A percentile compares a stretch with the other conserved stretches of the same genome.
phyloP scores from a whole-genome alignment of 345 rosid genomes.

The Odontarrhena argentea region DNA sequence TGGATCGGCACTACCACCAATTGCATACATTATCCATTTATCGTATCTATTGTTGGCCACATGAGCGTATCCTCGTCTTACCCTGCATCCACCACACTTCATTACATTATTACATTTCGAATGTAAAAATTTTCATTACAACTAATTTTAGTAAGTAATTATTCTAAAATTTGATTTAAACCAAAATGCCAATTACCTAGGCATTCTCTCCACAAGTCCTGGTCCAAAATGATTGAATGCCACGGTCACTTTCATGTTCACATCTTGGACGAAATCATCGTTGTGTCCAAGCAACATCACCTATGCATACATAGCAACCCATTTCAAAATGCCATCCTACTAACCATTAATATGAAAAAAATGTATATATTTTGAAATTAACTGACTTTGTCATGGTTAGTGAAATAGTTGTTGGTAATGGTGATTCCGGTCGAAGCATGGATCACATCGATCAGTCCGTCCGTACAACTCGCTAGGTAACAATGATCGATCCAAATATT shows the following conservation, averaged over 20 bases:
- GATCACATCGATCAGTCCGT: conserved; percentile 83
- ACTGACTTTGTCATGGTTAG: conserved; percentile 77
- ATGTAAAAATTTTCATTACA: not conserved
- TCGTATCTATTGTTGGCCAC: conserved; percentile 92
- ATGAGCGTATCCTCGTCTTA: conserved; percentile 80
- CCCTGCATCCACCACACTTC: conserved; percentile 45
- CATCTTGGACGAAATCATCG: conserved; percentile 70
- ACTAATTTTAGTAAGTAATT: not conserved
- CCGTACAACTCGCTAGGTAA: conserved; percentile 61
- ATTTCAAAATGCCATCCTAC: not conserved
- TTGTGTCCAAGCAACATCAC: conserved; percentile 87
- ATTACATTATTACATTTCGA: not conserved
- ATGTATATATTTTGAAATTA: not conserved
- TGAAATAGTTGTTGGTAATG: conserved; percentile 76
- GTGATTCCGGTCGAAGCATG: conserved; percentile 84
- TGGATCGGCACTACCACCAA: conserved; percentile 92
- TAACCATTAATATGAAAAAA: not conserved
- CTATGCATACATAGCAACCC: conserved; percentile 32
- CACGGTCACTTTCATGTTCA: conserved; percentile 80
- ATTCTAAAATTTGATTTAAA: not conserved
- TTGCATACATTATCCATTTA: conserved; percentile 91
- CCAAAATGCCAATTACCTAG: conserved; percentile 51
- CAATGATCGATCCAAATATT: conserved; percentile 91
- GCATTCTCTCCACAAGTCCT: conserved; percentile 93
- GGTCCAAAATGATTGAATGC: conserved; percentile 82